A percentile compares a stretch with the other conserved stretches of the same genome.
Evolutionary conservation across 352 stramenopile species (phyloP).

Genomic region (Elongisporangium prolatum): DNA sequence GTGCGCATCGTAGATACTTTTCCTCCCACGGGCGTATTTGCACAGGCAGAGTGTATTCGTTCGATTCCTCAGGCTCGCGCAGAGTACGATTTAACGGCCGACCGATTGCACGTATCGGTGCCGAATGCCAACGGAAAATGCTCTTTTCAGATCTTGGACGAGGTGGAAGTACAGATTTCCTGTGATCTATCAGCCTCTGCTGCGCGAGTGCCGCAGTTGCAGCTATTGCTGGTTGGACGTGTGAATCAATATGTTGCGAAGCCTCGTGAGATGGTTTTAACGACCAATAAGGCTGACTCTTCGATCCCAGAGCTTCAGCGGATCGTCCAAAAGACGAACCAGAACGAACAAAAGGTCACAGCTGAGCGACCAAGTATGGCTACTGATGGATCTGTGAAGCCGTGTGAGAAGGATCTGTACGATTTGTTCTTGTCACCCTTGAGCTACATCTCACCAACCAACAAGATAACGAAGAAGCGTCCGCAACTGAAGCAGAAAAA

Average conservation of each 20-base stretch:
- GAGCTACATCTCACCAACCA: slow-evolving; percentile 23
- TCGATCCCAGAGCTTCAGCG: slow-evolving; percentile 58
- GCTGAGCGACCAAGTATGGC: background rate
- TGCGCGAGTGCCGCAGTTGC: slow-evolving; percentile 71
- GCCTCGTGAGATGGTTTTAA: slow-evolving; percentile 15
- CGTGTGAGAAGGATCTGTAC: slow-evolving; percentile 4
- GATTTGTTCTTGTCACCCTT: slow-evolving; percentile 8
- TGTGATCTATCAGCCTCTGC: slow-evolving; percentile 65
- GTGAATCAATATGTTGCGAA: slow-evolving; percentile 31
- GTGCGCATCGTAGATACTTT: slow-evolving; percentile 59
- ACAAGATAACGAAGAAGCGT: slow-evolving; percentile 19
- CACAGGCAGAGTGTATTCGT: slow-evolving; percentile 48
- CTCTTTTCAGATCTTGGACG: slow-evolving; percentile 64
- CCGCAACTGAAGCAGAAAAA: slow-evolving; percentile 10
- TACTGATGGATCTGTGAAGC: background rate
- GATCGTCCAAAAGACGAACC: slow-evolving; percentile 52
- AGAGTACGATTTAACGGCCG: slow-evolving; percentile 17
- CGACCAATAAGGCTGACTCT: slow-evolving; percentile 24
- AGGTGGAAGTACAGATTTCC: slow-evolving; percentile 76
- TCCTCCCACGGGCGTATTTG: slow-evolving; percentile 58
- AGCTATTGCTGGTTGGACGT: slow-evolving; percentile 60
- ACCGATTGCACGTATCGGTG: slow-evolving; percentile 25
- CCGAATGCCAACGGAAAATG: slow-evolving; percentile 20
- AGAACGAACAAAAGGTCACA: slow-evolving; percentile 3
- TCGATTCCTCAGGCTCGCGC: slow-evolving; percentile 53